phyloP scores from a whole-genome alignment of 306 rosid genomes.

The Malus sylvestris region DNA sequence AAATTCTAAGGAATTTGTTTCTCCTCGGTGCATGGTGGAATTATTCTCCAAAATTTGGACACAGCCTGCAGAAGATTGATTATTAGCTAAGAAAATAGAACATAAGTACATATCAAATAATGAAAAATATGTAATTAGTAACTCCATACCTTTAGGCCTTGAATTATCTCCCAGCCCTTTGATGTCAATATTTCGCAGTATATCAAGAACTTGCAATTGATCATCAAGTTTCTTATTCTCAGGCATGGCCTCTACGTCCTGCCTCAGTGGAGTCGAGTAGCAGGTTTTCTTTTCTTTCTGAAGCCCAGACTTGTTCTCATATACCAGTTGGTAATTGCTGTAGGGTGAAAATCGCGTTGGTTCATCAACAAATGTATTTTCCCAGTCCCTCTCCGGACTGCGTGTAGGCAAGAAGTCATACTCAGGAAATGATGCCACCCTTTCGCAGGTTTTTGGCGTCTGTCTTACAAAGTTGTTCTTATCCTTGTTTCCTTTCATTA shows the following conservation, averaged over 20 bases:
- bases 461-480: conserved; percentile 7
- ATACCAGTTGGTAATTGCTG: conserved; percentile 17
- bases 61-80: conserved; percentile 18
- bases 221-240: conserved; percentile 12
- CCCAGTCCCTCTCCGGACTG: conserved; percentile 11
- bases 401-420: conserved; percentile 26
- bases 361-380: not conserved
- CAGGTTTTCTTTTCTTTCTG: conserved; percentile 23
- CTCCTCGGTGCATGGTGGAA: conserved; percentile 3
- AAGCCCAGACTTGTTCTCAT: conserved; percentile 29
- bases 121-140: conserved; percentile 13
- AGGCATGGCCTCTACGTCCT: conserved; percentile 18
- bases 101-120: not conserved
- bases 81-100: conserved; percentile 8
- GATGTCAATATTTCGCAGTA: conserved; percentile 9
- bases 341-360: conserved; percentile 24
- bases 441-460: conserved; percentile 22
- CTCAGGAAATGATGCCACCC: conserved; percentile 29
- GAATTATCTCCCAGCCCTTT: conserved; percentile 18
- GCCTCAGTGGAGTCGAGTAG: conserved; percentile 19
- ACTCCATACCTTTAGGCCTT: conserved; percentile 36
- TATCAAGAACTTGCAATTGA: conserved; percentile 13
- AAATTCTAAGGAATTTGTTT: conserved; percentile 15
- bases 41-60: conserved; percentile 10
- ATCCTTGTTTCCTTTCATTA: conserved; percentile 22